Evolutionary conservation across 192 early-diverging fungal genomes (phyloP).

Genomic region (Allomyces macrogynus): DNA sequence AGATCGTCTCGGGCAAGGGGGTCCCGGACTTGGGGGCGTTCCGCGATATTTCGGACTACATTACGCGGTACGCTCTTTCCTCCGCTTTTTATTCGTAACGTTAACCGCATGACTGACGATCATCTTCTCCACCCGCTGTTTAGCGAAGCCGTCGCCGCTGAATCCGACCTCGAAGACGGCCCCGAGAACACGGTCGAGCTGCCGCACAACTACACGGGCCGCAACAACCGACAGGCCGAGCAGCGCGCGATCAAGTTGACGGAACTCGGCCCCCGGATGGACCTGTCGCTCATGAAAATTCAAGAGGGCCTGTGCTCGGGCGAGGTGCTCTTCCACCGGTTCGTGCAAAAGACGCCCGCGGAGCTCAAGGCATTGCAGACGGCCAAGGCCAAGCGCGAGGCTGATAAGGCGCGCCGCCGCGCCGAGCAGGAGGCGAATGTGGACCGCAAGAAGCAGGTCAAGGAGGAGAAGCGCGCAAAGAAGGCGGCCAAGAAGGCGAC

Average conservation of each 20-base stretch:
- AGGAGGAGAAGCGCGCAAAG: conserved; percentile 27
- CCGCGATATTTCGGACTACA: conserved; percentile 83
- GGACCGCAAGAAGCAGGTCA: conserved; percentile 43
- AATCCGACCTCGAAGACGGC: conserved; percentile 83
- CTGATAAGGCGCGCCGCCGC: conserved; percentile 46
- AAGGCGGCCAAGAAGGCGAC: conserved; percentile 12
- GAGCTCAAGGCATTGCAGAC: conserved; percentile 46
- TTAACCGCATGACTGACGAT: too few relatives aligned
- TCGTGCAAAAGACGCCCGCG: conserved; percentile 44
- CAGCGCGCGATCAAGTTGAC: conserved; percentile 65
- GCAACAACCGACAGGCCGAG: conserved; percentile 48
- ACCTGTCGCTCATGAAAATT: conserved; percentile 69
- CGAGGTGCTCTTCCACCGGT: conserved; percentile 78
- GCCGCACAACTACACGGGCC: conserved; percentile 58
- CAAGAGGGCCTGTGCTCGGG: conserved; percentile 73
- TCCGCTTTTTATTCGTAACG: background rate
- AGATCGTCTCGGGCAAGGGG: conserved; percentile 46
- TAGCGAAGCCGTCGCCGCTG: conserved; percentile 59
- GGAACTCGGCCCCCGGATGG: conserved; percentile 84
- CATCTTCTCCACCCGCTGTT: too few relatives aligned
- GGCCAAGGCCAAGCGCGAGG: conserved; percentile 33
- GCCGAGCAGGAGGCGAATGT: conserved; percentile 72
- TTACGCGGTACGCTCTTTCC: conserved; percentile 32
- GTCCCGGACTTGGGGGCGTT: conserved; percentile 58
- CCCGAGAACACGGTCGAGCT: conserved; percentile 69